phyloP scores from a whole-genome alignment of 208 protist genomes.

The Acanthamoeba culbertsoni region DNA sequence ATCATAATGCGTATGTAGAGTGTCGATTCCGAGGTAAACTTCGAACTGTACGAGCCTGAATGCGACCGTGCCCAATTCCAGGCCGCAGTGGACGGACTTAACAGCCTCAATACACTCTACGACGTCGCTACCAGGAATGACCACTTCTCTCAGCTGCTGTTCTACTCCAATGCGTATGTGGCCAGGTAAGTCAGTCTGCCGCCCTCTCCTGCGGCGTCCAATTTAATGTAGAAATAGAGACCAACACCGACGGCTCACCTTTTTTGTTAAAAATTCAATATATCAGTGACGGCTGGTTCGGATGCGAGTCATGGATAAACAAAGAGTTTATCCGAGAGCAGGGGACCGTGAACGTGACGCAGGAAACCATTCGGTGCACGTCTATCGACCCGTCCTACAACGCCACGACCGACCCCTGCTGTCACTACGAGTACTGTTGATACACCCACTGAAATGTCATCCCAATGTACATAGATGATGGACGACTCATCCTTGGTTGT shows the following conservation, averaged over 20 bases:
- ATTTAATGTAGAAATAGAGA: too few species aligned
- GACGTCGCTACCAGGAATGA: neutral
- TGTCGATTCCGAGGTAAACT: too few species aligned
- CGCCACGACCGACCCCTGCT: constrained; percentile 1
- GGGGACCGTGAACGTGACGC: neutral
- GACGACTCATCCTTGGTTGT: neutral
- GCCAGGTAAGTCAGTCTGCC: constrained; percentile 7
- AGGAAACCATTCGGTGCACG: neutral
- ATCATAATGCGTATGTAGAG: too few species aligned
- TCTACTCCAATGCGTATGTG: neutral
- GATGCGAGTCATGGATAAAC: neutral
- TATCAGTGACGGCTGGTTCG: neutral
- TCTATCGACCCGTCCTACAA: neutral
- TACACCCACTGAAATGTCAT: too few species aligned
- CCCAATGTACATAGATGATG: too few species aligned
- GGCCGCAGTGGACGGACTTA: neutral
- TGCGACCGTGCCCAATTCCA: neutral
- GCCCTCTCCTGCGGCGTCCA: too few species aligned
- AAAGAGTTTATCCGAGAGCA: neutral
- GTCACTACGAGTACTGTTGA: neutral
- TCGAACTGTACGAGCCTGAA: neutral
- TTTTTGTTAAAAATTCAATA: too few species aligned
- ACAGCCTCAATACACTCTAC: neutral
- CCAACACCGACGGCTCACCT: too few species aligned
- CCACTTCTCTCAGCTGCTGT: neutral